Evolutionary conservation across 2,329 filamentous ascomycete genomes (phyloP), one percentile per base, ranked within the genome.

Genomic region (Cordyceps cicadae): DNA sequence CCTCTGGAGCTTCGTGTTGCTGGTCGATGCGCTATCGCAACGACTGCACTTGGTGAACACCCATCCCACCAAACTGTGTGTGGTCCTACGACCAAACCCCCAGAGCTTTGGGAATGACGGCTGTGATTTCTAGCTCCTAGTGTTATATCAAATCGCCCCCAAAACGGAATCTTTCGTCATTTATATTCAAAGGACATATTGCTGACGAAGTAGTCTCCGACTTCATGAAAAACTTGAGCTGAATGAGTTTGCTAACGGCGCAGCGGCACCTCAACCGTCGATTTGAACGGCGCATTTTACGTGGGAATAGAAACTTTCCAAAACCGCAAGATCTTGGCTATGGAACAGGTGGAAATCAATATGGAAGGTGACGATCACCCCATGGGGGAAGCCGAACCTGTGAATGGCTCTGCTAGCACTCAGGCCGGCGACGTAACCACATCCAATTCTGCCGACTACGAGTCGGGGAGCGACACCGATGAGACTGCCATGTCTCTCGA

Each of bases 401-500:
- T 51, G 37, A 60, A 61, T 62, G 54, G 50, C 54, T 32, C 52
- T 43, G 46, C 62, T 54, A 37, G 56, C 61, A 51, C 63, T 6
- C 52, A 9, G 19, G 48, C 24, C 21, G 58, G 65, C 17, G 64
- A 67, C 19, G 67, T 63, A 29, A 62, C 68, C 5, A 71, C 73
- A 29, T 71, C 72, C 32, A 73, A 68, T 21, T 71, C 69, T 61
- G 73, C 68, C 48, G 69, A 73, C 37, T 70, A 70, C 29, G 73
- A 52, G 6, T 57, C 59, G 14, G 59, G 73, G 14, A 73, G 67
- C 15, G 70, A 72, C 15, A 68, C 70, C 1, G 72, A 73, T 11
- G 72, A 73, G 3, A 73, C 74, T 17, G 70, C 74, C 11, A 67
- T 77, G 2, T 72, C 72, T 7, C 67, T 71, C 2, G 74, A 72